Evolutionary conservation across 192 early-diverging fungal species (phyloP), one percentile per base, ranked within the genome.

Genomic region (Phlyctochytrium planicorne): DNA sequence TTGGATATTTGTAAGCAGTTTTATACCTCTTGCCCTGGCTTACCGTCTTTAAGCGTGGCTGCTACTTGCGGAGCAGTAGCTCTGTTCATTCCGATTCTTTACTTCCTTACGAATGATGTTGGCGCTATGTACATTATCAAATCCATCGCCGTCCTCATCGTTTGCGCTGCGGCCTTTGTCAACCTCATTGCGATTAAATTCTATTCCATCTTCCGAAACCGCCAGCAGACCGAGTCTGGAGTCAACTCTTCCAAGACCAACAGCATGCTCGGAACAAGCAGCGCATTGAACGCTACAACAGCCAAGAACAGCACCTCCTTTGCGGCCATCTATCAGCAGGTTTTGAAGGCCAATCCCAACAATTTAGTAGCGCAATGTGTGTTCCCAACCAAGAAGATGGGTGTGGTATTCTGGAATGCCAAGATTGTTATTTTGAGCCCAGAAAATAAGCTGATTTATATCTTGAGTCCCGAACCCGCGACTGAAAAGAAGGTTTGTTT

Each of bases 141-240:
- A 57, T 57, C 55, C 55, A 25, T 57, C 55, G 55, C 55, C 4
- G 25, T 57, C 20, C 55, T 57, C 14, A 57, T 57, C 55, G 27
- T 57, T 27, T 14, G 14, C 12, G 55, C 14, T 27, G 55, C 25
- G 16, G 55, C 55, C 55, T 57, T 14, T 14, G 27, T 27, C 20
- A 24, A 6, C 55, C 55, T 57, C 27, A 14, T 57, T 27, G 55
- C 14, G 14, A 29, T 57, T 27, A 57, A 57, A 27, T 57, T 57
- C 55, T 25, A 25, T 6, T 57, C 55, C 55, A 57, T 57, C 20
- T 57, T 25, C 55, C 10, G 27, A 29, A 47, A 47, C 40, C 6
- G 40, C 10, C 40, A 47, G 40, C 6, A 14, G 40, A 6, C 6
- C 10, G 40, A 6, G 40, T 47, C 40, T 27, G 55, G 55, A 24